phyloP scores from a whole-genome alignment of 169 alveolate genomes.

The Cryptosporidium xiaoi region DNA sequence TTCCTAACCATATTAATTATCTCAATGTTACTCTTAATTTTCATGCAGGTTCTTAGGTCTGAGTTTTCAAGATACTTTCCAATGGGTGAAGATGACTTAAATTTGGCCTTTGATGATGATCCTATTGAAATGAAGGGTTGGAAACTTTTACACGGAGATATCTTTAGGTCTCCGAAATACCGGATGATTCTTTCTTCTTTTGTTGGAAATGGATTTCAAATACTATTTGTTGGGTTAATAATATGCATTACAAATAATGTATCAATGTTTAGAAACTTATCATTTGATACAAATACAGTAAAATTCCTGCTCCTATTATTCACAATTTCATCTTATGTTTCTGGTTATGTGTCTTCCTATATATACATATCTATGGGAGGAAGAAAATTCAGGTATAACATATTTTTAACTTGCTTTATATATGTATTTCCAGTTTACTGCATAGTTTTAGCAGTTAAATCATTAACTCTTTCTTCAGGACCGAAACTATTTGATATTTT shows the following conservation, averaged over 20 bases:
- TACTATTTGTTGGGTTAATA: slow-evolving; percentile 40
- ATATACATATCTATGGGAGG: slow-evolving; percentile 71
- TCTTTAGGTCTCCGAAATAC: slow-evolving; percentile 72
- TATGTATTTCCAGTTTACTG: slow-evolving; percentile 51
- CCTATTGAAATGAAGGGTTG: slow-evolving; percentile 74
- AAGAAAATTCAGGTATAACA: slow-evolving; percentile 46
- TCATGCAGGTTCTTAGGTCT: slow-evolving; percentile 61
- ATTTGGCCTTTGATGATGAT: slow-evolving; percentile 67
- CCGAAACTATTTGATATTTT: slow-evolving; percentile 14
- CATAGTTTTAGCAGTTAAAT: slow-evolving; percentile 25
- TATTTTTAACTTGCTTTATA: slow-evolving; percentile 41
- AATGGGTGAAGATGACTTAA: slow-evolving; percentile 63
- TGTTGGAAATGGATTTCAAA: slow-evolving; percentile 68
- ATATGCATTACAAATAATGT: slow-evolving; percentile 50
- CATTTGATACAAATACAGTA: slow-evolving; percentile 24
- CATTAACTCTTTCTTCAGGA: slow-evolving; percentile 30
- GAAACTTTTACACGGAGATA: slow-evolving; percentile 69
- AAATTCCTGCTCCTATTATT: slow-evolving; percentile 26
- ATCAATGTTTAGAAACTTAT: slow-evolving; percentile 52
- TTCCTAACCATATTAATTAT: slow-evolving; percentile 31
- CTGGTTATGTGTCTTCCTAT: slow-evolving; percentile 60
- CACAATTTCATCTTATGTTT: slow-evolving; percentile 50
- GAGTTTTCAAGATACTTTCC: slow-evolving; percentile 72
- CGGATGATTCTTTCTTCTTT: slow-evolving; percentile 61
- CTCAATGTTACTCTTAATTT: slow-evolving; percentile 45